These are phyloP conservation scores for Hibiscus mutabilis DNA, from an alignment of 345 rosid species.

Conservation along the genomic window DNA sequence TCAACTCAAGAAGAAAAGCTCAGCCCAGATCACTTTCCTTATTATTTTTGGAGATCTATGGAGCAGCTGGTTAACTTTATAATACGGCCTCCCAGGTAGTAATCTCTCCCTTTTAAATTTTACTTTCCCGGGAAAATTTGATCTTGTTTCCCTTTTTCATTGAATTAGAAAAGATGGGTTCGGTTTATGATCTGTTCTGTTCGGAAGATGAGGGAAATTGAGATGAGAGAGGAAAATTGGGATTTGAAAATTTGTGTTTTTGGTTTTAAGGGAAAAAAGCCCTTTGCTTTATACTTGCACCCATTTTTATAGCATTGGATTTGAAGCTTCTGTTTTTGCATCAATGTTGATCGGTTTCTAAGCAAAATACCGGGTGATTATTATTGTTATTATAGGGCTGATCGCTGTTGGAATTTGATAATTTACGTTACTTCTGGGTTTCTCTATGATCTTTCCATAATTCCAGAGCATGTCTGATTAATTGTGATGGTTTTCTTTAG, in stretches of 20 bases:
- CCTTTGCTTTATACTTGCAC: slow-evolving; percentile 6
- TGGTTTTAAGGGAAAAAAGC: neutral
- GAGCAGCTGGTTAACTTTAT: slow-evolving; percentile 94
- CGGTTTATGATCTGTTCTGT: slow-evolving; percentile 1
- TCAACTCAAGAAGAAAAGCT: neutral
- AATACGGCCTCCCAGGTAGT: slow-evolving; percentile 98
- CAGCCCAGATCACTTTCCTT: neutral
- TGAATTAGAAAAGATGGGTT: neutral
- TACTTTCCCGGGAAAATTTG: neutral
- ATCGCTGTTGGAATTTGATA: no score
- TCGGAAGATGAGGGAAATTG: slow-evolving; percentile 14
- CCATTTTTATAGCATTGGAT: no score
- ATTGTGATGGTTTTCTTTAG: no score
- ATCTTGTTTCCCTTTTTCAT: neutral
- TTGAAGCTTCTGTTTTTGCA: no score
- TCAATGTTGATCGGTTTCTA: no score
- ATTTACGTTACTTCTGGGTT: no score
- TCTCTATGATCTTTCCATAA: no score
- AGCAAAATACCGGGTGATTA: no score
- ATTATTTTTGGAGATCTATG: slow-evolving; percentile 37
- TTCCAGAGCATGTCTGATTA: no score
- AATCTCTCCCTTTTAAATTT: neutral
- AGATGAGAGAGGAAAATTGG: neutral
- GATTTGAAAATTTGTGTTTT: neutral
- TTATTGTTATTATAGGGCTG: no score